Base-by-base conservation (phyloP, 2,329 filamentous ascomycete species). In the Phaeosphaeriaceae sp. region DNA sequence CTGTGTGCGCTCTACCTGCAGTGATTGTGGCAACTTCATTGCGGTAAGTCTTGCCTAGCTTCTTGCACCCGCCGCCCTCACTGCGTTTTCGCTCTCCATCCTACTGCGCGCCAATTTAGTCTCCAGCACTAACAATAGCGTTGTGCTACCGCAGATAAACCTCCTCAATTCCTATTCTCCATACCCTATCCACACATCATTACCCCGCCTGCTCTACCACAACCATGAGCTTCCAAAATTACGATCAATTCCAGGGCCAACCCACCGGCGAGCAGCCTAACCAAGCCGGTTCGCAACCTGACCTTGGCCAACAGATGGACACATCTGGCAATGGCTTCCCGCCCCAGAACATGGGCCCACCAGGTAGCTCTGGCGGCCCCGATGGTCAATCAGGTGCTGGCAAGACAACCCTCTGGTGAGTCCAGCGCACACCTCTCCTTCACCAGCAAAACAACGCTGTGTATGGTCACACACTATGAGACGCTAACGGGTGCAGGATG, bases 401-500 rank as follows among this genome's bases (percentile, higher is more conserved):
- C 60, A 81, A 81, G 75, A 81, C 79, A n/a, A 81, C 78, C 32
- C 74, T 81, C 46, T 81, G 79, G 77, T 81, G 70, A 66, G 76
- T 72, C 34, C 15, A 18, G 4, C 21, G 23, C 11, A 7, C 30
- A 17, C 34, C n/a, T 9, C 35, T 15, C 12, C 6, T n/a, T 26
- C 28, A 40, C 42, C 29, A 30, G 39, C 44, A 42, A 23, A 21
- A n/a, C 13, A 28, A 29, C 29, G 20, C 5, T 16, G 20, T 26
- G 33, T 28, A 29, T 20, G 29, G 35, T 29, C 34, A 20, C 26
- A 17, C 42, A 28, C 15, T 15, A 38, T 11, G 3, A 23, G 30
- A 42, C 46, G 54, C 68, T 73, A 52, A 73, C 63, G 44, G 11
- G 17, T 40, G 50, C 62, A 96, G 92, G 93, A 99, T 99, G 94